Percentiles rank a stretch among this genome's conserved stretches.
phyloP scores from a whole-genome alignment of 2,329 filamentous ascomycete species.

The Sporothrix pallida region DNA sequence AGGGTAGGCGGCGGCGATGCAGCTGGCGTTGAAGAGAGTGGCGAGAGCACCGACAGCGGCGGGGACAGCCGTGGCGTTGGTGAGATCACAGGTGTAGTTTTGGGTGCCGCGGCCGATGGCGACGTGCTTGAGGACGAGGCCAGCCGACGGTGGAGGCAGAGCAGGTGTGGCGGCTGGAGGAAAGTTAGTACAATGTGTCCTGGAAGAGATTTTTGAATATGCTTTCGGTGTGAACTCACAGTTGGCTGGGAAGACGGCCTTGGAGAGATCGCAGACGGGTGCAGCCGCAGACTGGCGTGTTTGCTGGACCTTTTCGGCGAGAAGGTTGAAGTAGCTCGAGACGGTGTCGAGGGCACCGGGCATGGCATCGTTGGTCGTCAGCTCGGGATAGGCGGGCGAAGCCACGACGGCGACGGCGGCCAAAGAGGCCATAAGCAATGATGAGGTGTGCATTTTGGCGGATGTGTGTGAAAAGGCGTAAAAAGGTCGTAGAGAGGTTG shows the following conservation, averaged over 20 bases:
- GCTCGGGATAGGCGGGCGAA: slow-evolving; percentile 55
- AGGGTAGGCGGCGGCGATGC: slow-evolving; percentile 73
- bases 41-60: slow-evolving; percentile 75
- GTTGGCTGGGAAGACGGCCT: slow-evolving; percentile 57
- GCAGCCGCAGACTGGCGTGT: slow-evolving; percentile 50
- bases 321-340: slow-evolving; percentile 65
- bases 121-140: slow-evolving; percentile 73
- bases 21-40: slow-evolving; percentile 85
- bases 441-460: slow-evolving; percentile 57
- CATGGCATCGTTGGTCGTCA: slow-evolving; percentile 50
- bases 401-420: slow-evolving; percentile 54
- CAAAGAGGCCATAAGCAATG: slow-evolving; percentile 52
- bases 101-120: slow-evolving; percentile 87
- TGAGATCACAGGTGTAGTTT: slow-evolving; percentile 84
- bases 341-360: slow-evolving; percentile 54
- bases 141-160: slow-evolving; percentile 60
- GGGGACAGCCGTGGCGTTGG: slow-evolving; percentile 66
- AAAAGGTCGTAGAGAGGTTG: background rate
- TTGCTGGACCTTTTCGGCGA: slow-evolving; percentile 61
- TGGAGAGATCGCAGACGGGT: slow-evolving; percentile 61
- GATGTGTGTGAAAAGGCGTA: background rate
- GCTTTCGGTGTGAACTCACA: slow-evolving; percentile 54
- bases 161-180: slow-evolving; percentile 35
- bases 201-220: too few species aligned
- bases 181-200: background rate